Percentiles rank a stretch among this genome's conserved stretches.
These are phyloP conservation scores for Alternaria ventricosa DNA, from an alignment of 2,329 filamentous ascomycete species.

Conservation along the genomic window DNA sequence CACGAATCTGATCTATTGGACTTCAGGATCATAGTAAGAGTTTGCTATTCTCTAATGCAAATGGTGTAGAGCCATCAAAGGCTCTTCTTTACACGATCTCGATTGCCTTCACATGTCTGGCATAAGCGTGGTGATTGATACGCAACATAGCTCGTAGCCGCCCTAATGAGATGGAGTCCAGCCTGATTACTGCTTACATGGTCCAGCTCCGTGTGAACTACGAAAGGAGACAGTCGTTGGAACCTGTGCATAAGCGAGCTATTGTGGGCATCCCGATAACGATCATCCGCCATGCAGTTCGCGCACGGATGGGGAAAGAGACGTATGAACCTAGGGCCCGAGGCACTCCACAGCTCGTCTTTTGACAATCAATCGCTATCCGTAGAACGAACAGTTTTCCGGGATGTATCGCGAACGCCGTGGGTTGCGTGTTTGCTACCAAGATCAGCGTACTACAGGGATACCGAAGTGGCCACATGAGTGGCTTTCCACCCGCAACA, in stretches of 20 bases:
- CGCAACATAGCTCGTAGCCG: not conserved
- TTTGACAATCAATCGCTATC: not conserved
- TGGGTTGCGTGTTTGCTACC: not conserved
- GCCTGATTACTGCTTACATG: not conserved
- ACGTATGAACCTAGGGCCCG: not conserved
- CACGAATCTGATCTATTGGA: not conserved
- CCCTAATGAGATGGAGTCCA: not conserved
- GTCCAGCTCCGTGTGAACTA: not conserved
- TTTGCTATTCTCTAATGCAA: not conserved
- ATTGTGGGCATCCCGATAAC: not conserved
- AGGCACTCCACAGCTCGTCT: not conserved
- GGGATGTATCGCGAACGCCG: not conserved
- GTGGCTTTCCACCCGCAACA: not conserved
- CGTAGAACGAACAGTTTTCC: not conserved
- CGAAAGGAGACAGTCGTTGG: not conserved
- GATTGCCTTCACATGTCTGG: not conserved
- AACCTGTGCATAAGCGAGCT: not conserved
- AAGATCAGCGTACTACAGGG: constrained; percentile 4
- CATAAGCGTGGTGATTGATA: not conserved
- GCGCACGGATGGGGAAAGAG: constrained; percentile 3
- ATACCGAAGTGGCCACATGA: constrained; percentile 1
- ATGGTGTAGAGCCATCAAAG: not conserved
- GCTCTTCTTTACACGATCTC: not conserved
- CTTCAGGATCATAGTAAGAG: not conserved
- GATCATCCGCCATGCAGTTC: not conserved